Base-by-base conservation (phyloP, 179 eudicot species). In the Silene coronaria region DNA sequence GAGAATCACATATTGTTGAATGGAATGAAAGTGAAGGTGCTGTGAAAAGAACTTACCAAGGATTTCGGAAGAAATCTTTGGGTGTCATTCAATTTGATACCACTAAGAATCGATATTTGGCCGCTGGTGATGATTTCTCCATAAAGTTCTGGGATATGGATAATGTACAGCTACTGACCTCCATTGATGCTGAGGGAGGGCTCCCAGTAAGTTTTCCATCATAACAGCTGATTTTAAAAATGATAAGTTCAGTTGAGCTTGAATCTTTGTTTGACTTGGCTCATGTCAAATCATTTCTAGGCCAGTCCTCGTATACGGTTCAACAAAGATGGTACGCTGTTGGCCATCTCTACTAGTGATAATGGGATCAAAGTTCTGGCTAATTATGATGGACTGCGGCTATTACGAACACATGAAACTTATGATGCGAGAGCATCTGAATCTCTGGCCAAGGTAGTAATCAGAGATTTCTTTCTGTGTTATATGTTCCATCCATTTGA, bases 21-120 rank as follows among this genome's bases (percentile, higher is more conserved):
- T 94, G 98, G 98, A 94, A 94, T 86, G 98, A 92, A 82, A 92
- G 94, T 77, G 98, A 94, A 90, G 98, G 98, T 21, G 94, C 96
- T 46, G 93, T 94, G 73, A 94, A 94, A 80, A 84, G 98, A 77
- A 87, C 92, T 34, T 94, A 92, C 78, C 90, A 74, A 71, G 98
- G 98, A 11, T 85, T 92, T 67, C 80, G 95, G n/a, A 92, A 92
- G 77, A 82, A 93, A 36, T 89, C 98, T 21, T 32, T 87, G 62
- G 97, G 97, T 21, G 97, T 94, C 71, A 90, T 94, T 51, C 98
- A 94, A 70, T 94, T 94, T 82, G 97, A 90, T 81, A 92, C 98
- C 10, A 92, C 96, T 63, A 92, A 84, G 80, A 94, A 94, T 65
- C 85, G 90, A 8, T 92, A 87, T 80, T 85, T 94, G 84, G 98